These are phyloP conservation scores for Helminthosporium solani DNA, from an alignment of 2,329 filamentous ascomycete species.

Conservation along the genomic window DNA sequence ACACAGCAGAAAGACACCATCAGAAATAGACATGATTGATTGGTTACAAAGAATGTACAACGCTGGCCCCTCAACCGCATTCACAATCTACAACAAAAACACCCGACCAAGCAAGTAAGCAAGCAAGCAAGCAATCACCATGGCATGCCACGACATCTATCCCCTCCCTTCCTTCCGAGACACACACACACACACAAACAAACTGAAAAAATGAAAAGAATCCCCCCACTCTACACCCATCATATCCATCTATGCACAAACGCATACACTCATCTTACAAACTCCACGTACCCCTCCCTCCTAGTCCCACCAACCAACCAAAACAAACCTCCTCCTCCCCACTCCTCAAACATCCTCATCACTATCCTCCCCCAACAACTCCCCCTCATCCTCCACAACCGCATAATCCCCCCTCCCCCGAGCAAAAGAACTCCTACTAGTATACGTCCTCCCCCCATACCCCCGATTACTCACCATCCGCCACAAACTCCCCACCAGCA, in stretches of 20 bases:
- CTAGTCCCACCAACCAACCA: no score
- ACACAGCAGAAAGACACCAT: no score
- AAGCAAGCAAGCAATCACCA: neutral
- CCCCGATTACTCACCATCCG: slow-evolving; percentile 58
- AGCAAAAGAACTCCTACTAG: slow-evolving; percentile 85
- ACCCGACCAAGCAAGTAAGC: neutral
- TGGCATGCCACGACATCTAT: neutral
- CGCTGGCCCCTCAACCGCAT: neutral
- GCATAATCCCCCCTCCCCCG: slow-evolving; percentile 84
- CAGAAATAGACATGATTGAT: neutral
- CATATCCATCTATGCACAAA: no score
- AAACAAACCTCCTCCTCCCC: neutral
- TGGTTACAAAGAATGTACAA: slow-evolving; percentile 12
- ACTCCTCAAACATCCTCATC: slow-evolving; percentile 72
- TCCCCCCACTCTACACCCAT: no score
- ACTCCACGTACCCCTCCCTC: no score
- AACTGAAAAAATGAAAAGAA: neutral
- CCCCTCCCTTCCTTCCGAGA: neutral
- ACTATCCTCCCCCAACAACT: slow-evolving; percentile 88
- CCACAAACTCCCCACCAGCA: slow-evolving; percentile 73
- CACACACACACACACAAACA: slow-evolving; percentile 3
- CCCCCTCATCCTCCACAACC: slow-evolving; percentile 89
- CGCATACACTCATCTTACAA: no score
- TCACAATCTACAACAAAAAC: slow-evolving; percentile 7
- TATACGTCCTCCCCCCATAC: slow-evolving; percentile 68